Base-by-base conservation (phyloP, 1,139 yeast species). In the Hanseniaspora gamundiae region DNA sequence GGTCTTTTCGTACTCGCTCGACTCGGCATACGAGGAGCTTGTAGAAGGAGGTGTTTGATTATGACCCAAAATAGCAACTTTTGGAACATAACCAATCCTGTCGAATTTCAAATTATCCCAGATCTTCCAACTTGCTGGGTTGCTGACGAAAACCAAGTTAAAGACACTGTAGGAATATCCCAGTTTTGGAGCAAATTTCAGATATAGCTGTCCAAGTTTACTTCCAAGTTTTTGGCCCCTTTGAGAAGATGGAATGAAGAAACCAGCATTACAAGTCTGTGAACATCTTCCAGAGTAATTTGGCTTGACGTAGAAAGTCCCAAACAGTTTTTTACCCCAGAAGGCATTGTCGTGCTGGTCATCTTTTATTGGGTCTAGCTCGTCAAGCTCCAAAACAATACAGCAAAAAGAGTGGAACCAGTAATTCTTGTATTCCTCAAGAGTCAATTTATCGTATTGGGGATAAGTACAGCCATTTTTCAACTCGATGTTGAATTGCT, bases 351-450 rank as follows among this genome's bases (percentile, higher is more conserved):
- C 44, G 9, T 16, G 11, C 17, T 44, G 39, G n/a, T 38, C 14
- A 19, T 33, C 29, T 3, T 29, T 30, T 7, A 11, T 4, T 4
- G 35, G 8, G 19, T 40, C 35, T 9, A 29, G 26, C 38, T 51
- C 49, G n/a, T 52, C 56, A 14, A 69, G 70, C 17, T 53, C 51
- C n/a, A 69, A 50, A 36, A 68, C 51, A 6, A 71, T 49, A 2
- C 62, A 94, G 3, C 82, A 82, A 61, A 85, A 83, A n/a, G 85
- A 73, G 9, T 81, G 80, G 56, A 87, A 86, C 97, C 97, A 88
- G 59, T 80, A 82, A 49, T 74, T 71, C 48, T 71, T 74, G 61
- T 85, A 91, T 47, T 79, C 79, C 41, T 80, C 79, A 31, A 74
- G 64, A 33, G 77, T 72, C 30, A 84, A 64, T 2, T 74, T 70